These are phyloP conservation scores for Cercospora sesami DNA, from an alignment of 2,329 filamentous ascomycete genomes.

Conservation along the genomic window DNA sequence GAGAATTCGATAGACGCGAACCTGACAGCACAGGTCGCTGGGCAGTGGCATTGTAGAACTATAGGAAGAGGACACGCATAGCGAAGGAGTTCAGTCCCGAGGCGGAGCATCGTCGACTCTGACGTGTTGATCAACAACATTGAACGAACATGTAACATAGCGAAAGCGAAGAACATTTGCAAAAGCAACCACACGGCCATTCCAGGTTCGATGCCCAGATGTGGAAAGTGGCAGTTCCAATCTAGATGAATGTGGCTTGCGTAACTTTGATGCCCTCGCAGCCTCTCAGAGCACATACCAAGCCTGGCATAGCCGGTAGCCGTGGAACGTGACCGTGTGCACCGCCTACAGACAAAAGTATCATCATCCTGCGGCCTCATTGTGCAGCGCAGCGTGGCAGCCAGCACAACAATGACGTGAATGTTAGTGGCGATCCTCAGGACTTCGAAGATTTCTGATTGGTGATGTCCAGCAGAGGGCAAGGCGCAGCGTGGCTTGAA, in stretches of 20 bases:
- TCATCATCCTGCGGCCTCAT: background rate
- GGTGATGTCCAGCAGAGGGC: background rate
- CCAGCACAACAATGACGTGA: background rate
- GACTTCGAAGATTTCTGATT: background rate
- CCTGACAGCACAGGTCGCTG: background rate
- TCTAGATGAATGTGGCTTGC: background rate
- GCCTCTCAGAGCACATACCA: background rate
- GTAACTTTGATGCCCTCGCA: background rate
- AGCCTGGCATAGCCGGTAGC: slow-evolving; percentile 7
- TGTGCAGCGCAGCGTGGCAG: background rate
- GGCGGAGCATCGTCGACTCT: background rate
- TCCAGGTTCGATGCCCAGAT: background rate
- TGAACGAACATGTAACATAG: slow-evolving; percentile 7
- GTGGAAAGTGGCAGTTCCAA: background rate
- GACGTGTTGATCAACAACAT: background rate
- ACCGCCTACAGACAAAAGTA: background rate
- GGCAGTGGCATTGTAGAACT: slow-evolving; percentile 2
- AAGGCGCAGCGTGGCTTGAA: slow-evolving; percentile 12
- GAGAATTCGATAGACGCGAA: slow-evolving; percentile 28
- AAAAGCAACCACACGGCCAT: background rate
- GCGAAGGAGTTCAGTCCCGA: slow-evolving; percentile 12
- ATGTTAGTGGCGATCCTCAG: background rate
- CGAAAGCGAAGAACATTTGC: background rate
- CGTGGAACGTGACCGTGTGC: slow-evolving; percentile 1
- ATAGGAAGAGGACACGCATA: slow-evolving; percentile 8